Evolutionary conservation across 2,329 filamentous ascomycete genomes (phyloP).

Genomic region (Colletotrichum sp.): DNA sequence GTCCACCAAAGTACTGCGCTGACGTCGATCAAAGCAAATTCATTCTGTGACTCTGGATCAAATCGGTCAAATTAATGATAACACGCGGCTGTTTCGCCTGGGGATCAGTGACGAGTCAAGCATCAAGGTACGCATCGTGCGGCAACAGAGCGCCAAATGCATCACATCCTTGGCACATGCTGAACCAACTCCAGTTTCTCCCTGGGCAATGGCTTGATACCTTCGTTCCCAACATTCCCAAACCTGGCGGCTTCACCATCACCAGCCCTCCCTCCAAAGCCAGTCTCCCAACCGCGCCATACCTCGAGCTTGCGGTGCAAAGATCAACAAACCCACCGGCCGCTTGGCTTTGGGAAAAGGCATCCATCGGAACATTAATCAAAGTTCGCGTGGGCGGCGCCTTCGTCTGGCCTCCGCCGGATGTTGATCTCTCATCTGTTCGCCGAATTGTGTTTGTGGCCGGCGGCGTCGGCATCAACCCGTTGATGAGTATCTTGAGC

Average conservation of each 20-base stretch:
- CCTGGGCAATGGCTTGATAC: constrained; percentile 92
- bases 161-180: neutral
- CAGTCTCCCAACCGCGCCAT: constrained; percentile 37
- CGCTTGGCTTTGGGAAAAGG: constrained; percentile 73
- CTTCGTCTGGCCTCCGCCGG: constrained; percentile 73
- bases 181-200: constrained; percentile 63
- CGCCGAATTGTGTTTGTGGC: constrained; percentile 75
- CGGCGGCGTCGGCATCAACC: constrained; percentile 84
- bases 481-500: constrained; percentile 75
- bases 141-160: neutral
- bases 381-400: constrained; percentile 78
- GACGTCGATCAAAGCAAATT: constrained; percentile 44
- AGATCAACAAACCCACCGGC: constrained; percentile 74
- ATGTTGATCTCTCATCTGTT: constrained; percentile 47
- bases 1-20: neutral
- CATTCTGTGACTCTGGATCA: constrained; percentile 65
- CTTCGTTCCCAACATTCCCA: constrained; percentile 70
- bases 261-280: constrained; percentile 73
- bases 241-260: constrained; percentile 87
- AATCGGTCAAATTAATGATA: constrained; percentile 69
- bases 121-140: constrained; percentile 48
- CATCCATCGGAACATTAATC: constrained; percentile 55
- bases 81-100: constrained; percentile 72
- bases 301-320: constrained; percentile 82
- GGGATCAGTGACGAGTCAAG: constrained; percentile 51